Base-by-base conservation (phyloP, 2,329 filamentous ascomycete species). In the Xylaria sp. region DNA sequence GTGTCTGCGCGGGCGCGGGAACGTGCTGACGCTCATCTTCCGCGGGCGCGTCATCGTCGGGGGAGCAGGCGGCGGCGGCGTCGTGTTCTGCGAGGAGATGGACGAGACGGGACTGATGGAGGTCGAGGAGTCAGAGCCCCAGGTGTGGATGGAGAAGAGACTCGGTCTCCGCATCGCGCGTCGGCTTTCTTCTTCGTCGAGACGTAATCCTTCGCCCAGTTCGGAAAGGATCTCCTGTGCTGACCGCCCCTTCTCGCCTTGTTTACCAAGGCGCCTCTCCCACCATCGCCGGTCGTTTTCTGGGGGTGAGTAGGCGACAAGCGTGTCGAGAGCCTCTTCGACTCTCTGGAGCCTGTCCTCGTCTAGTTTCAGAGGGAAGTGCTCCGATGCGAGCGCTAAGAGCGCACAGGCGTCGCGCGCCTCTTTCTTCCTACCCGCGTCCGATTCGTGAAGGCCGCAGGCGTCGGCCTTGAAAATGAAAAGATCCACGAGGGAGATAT, bases 401-500 rank as follows among this genome's bases (percentile, higher is more conserved):
- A 66, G 62, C 6, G 60, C 62, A 39, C 58, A 42, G 34, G 64
- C 64, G 18, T 63, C 57, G 1, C 44, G 59, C 49, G 55, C 64
- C 47, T 66, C 57, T 47, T 54, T 52, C 60, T 57, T 52, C 50
- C 49, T 61, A 13, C 62, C 59, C 13, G 56, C 56, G n/a, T 57
- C 55, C 3, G 64, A 64, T 46, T 66, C 62, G 50, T 62, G 64
- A 11, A 66, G 60, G 34, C 62, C 60, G 30, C 64, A 66, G 30
- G 64, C 60, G 34, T 66, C 64, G 23, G 64, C 64, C 47, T 59
- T 64, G 60, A 66, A 66, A 54, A 66, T 60, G 50, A 66, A 48
- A 30, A 66, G 60, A 30, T 66, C 64, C 23, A 44, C 53, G 7
- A 66, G 62, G 11, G 64, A 64, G 37, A 64, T 54, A 19, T 66